Conservation (phyloP, 1,139 yeast species). For the Taiozyma sp. region DNA sequence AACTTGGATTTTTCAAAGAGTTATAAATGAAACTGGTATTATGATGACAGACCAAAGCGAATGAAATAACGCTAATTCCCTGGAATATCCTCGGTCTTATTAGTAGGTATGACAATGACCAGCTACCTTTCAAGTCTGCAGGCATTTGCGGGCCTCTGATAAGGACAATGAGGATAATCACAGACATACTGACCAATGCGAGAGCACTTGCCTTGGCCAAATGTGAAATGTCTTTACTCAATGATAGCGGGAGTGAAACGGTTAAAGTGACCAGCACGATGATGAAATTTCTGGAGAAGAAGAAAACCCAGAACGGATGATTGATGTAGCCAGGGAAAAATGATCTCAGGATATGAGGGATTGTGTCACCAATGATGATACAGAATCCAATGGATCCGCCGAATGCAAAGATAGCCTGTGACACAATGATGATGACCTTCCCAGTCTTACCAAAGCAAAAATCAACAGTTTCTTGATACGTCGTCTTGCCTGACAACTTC, state of each 20-base stretch:
- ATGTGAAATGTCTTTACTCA: constrained; percentile 77
- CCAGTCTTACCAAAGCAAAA: constrained; percentile 78
- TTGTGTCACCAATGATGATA: constrained; percentile 91
- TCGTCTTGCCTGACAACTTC: constrained; percentile 65
- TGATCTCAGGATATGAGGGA: constrained; percentile 81
- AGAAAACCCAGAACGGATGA: constrained; percentile 39
- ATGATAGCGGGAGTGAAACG: constrained; percentile 78
- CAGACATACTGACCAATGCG: constrained; percentile 79
- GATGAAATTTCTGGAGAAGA: constrained; percentile 62
- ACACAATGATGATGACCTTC: constrained; percentile 56
- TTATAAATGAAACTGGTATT: constrained; percentile 87
- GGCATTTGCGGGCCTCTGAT: constrained; percentile 66
- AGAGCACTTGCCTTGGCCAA: constrained; percentile 85
- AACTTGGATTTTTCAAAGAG: constrained; percentile 71
- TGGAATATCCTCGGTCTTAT: constrained; percentile 70
- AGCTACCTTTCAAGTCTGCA: constrained; percentile 40
- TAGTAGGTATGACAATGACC: constrained; percentile 46
- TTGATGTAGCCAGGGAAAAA: constrained; percentile 49
- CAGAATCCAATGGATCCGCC: constrained; percentile 96
- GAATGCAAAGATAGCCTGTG: constrained; percentile 87
- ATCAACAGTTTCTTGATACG: constrained; percentile 84
- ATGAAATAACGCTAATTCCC: constrained; percentile 87
- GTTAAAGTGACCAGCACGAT: constrained; percentile 66
- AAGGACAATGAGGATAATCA: constrained; percentile 72
- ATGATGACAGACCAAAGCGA: constrained; percentile 94